phyloP scores from a whole-genome alignment of 148 eudicot genomes.

The Rhododendron simsii region DNA sequence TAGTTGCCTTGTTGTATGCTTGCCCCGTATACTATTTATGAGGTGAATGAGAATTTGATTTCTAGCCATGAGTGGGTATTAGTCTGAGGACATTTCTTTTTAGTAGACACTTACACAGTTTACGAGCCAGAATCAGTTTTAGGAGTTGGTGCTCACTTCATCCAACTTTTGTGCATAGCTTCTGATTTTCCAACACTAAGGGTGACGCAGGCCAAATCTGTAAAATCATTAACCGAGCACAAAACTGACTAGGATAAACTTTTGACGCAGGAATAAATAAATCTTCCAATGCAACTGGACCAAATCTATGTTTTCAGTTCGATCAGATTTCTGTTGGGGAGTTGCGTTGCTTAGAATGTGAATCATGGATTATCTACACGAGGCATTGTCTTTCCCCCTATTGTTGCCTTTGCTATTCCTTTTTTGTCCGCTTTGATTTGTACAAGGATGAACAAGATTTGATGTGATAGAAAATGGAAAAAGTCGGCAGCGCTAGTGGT shows the following conservation, averaged over 20 bases:
- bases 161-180: not conserved
- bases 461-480: not conserved
- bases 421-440: not conserved
- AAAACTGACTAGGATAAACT: not conserved
- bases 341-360: not conserved
- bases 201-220: not conserved
- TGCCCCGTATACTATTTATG: not conserved
- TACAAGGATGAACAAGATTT: not conserved
- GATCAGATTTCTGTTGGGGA: not conserved
- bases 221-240: not conserved
- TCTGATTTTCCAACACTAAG: not conserved
- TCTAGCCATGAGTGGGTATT: not conserved
- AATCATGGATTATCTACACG: not conserved
- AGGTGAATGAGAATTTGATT: not conserved
- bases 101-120: not conserved
- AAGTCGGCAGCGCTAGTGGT: not conserved
- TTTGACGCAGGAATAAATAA: not conserved
- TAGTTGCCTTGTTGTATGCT: not conserved
- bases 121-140: not conserved
- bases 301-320: not conserved
- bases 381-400: not conserved
- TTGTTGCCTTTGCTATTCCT: not conserved
- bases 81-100: constrained; percentile 3
- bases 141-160: not conserved
- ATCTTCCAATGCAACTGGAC: not conserved